phyloP scores from a whole-genome alignment of 2,329 filamentous ascomycete genomes.

The Byssoonygena ceratinophila region DNA sequence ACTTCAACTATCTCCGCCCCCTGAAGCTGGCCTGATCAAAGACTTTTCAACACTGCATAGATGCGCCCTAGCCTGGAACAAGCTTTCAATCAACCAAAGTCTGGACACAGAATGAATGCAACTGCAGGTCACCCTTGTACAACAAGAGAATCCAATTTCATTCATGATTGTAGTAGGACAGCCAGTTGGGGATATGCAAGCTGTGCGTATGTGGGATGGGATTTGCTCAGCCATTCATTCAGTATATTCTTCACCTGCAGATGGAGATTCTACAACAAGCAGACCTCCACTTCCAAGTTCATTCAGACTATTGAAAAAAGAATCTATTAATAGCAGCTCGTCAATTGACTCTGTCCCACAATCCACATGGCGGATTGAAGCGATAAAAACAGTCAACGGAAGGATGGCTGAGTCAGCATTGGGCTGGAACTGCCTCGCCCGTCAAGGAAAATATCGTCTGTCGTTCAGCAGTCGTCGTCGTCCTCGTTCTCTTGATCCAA shows the following conservation, averaged over 20 bases:
- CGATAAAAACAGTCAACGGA: slow-evolving; percentile 1
- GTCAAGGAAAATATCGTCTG: slow-evolving; percentile 8
- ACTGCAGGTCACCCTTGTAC: neutral
- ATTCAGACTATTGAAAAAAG: slow-evolving; percentile 3
- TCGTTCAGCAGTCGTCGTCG: too few relatives aligned
- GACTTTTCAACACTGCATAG: neutral
- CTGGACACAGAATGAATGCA: neutral
- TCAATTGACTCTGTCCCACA: too few relatives aligned
- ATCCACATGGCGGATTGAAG: neutral
- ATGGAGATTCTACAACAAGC: too few relatives aligned
- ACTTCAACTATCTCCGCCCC: neutral
- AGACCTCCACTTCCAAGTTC: neutral
- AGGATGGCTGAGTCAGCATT: slow-evolving; percentile 7
- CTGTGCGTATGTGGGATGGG: neutral
- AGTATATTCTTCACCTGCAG: too few relatives aligned
- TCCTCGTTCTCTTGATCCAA: too few relatives aligned
- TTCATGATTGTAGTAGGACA: too few relatives aligned
- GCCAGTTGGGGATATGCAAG: neutral
- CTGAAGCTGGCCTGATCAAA: neutral
- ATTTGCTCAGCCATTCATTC: too few relatives aligned
- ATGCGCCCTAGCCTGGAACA: neutral
- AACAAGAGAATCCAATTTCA: neutral
- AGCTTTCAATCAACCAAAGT: slow-evolving; percentile 1
- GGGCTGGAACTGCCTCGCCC: slow-evolving; percentile 7
- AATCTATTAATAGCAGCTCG: slow-evolving; percentile 8